Base-by-base conservation (phyloP, 2,329 filamentous ascomycete species). In the Sodiomyces alkalinus region DNA sequence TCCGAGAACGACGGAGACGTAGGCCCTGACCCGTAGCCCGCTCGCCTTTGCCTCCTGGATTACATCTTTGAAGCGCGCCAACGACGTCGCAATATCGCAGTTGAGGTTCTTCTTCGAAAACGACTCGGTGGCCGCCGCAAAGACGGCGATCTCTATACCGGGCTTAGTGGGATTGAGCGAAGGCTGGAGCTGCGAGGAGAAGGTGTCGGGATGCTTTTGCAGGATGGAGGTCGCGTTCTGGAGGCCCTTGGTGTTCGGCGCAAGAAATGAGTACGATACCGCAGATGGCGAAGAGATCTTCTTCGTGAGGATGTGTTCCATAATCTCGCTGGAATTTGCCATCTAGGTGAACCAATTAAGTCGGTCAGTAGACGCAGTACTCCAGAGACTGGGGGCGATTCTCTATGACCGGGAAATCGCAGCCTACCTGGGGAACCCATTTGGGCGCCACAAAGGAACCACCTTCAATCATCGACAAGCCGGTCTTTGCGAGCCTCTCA, bases 51-150 rank as follows among this genome's bases (percentile, higher is more conserved):
- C 76, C 3, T 65, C 62, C 26, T 66, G 56, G 41, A 87, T 80
- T 10, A 90, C 75, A 6, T 72, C 70, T 34, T 59, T 58, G 59
- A 86, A 86, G 6, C 68, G 64, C 28, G 68, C 58, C 13, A 92
- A 63, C 0, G 80, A 85, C 22, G 78, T 76, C 36, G 70, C 68
- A 39, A 90, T 78, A 41, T 68, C 67, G 59, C 80, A 83, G 53
- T 90, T 90, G 30, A 85, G 74, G 53, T 92, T 92, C 53, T 74
- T 77, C 38, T 74, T 69, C 4, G 78, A 79, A 51, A 92, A 92
- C 26, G 66, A 62, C 52, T 92, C 82, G 11, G 80, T 87, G 0
- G 82, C 81, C 2, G 81, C 76, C 10, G 80, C 78, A 52, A 92
- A 90, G 22, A 87, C 76, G 22, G 80, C 79, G 18, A 87, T 61